These are phyloP conservation scores for Aphanomyces invadans DNA, from an alignment of 352 stramenopile genomes.

Conservation along the genomic window DNA sequence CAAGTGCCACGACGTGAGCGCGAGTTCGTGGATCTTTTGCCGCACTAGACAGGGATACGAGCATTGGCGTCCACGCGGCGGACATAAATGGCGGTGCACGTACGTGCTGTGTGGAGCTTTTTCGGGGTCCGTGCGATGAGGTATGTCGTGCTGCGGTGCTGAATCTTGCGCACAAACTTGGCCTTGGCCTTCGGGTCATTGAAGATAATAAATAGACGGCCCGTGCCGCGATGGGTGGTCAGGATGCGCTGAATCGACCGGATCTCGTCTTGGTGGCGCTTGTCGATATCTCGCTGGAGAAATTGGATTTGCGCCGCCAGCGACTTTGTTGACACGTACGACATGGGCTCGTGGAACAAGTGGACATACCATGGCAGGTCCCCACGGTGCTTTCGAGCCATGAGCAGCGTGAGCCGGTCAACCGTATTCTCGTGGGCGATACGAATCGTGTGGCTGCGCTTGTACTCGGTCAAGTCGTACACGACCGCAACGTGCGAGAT, in stretches of 20 bases:
- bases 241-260: constrained; percentile 49
- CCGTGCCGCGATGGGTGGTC: constrained; percentile 59
- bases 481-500: constrained; percentile 74
- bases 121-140: constrained; percentile 70
- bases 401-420: constrained; percentile 54
- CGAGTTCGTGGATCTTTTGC: constrained; percentile 62
- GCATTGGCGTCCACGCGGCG: too few relatives aligned
- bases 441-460: constrained; percentile 45
- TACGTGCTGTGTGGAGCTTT: constrained; percentile 11
- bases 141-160: constrained; percentile 64
- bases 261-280: constrained; percentile 47
- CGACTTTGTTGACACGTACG: constrained; percentile 31
- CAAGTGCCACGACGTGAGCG: constrained; percentile 69
- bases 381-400: constrained; percentile 54
- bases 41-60: constrained; percentile 38
- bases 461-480: constrained; percentile 72
- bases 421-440: constrained; percentile 43
- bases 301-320: constrained; percentile 39
- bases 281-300: constrained; percentile 39
- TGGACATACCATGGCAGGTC: constrained; percentile 54
- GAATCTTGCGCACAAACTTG: constrained; percentile 64
- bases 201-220: constrained; percentile 76
- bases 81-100: neutral
- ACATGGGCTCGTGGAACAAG: constrained; percentile 40
- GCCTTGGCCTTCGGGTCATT: constrained; percentile 60